Evolutionary conservation across 2,329 filamentous ascomycete species (phyloP).

Genomic region (Colletotrichum sp.): DNA sequence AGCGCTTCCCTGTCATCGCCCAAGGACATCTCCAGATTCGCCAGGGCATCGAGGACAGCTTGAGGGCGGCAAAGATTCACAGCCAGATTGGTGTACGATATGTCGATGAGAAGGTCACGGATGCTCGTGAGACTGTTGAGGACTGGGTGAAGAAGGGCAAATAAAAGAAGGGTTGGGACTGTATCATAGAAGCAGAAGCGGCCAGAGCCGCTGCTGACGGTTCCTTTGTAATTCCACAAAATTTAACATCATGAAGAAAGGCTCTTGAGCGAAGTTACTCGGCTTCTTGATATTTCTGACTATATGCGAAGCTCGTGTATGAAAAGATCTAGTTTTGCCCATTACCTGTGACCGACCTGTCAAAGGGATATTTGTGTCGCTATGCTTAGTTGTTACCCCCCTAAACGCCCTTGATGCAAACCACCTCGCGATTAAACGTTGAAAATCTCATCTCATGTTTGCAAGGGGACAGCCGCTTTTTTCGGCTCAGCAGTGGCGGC

Average conservation of each 20-base stretch:
- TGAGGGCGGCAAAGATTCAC: conserved; percentile 77
- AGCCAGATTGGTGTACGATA: conserved; percentile 71
- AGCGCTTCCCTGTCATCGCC: conserved; percentile 81
- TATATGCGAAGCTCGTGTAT: neutral
- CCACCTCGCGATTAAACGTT: neutral
- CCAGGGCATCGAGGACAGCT: conserved; percentile 70
- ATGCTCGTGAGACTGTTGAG: conserved; percentile 78
- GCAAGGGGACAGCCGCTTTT: conserved; percentile 23
- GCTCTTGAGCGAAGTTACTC: neutral
- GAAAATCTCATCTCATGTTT: neutral
- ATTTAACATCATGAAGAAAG: neutral
- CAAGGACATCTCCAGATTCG: conserved; percentile 78
- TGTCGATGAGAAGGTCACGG: conserved; percentile 81
- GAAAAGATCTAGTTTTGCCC: neutral
- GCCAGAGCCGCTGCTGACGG: conserved; percentile 18
- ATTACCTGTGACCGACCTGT: neutral
- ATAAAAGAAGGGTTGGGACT: conserved; percentile 45
- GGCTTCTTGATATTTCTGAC: neutral
- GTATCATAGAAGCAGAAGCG: conserved; percentile 22
- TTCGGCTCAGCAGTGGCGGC: conserved; percentile 18
- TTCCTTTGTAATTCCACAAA: conserved; percentile 21
- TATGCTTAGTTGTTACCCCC: conserved; percentile 7
- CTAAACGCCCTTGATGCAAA: conserved; percentile 19
- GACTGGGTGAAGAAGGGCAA: conserved; percentile 91
- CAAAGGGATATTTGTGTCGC: conserved; percentile 1